Percentiles rank a stretch among this genome's conserved stretches.
Evolutionary conservation across 257 asterid species (phyloP).

Genomic region (Capsicum pubescens): DNA sequence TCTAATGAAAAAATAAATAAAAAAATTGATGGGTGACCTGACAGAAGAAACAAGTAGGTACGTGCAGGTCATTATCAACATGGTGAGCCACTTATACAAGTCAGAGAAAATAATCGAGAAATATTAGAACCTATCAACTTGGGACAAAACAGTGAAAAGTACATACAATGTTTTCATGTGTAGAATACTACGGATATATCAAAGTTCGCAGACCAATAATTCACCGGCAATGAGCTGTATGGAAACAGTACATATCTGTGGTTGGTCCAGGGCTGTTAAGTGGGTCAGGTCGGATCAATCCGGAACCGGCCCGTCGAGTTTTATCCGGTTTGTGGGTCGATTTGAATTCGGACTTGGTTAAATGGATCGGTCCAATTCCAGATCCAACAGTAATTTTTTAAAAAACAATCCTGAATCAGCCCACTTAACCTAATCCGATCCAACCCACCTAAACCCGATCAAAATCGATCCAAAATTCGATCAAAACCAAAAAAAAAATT

Average conservation of each 20-base stretch:
- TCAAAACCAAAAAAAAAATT: no score
- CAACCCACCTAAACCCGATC: no score
- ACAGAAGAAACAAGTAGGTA: slow-evolving; percentile 24
- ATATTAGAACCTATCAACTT: slow-evolving; percentile 10
- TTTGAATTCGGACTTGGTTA: no score
- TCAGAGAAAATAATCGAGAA: not conserved
- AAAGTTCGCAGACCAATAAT: slow-evolving; percentile 8
- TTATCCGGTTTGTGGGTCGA: no score
- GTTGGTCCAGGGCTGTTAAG: not conserved
- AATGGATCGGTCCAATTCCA: no score
- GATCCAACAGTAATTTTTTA: no score
- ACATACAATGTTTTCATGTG: not conserved
- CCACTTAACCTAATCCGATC: no score
- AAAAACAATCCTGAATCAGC: no score
- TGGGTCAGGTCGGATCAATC: no score
- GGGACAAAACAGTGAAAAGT: not conserved
- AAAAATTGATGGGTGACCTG: not conserved
- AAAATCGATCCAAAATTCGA: no score
- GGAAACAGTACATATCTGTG: not conserved
- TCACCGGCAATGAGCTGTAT: slow-evolving; percentile 16
- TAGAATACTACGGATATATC: not conserved
- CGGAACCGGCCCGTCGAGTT: no score
- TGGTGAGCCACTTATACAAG: not conserved
- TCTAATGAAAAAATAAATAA: not conserved
- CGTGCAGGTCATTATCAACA: slow-evolving; percentile 33